Base-by-base conservation (phyloP, 148 eudicot genomes). In the Chenopodium quinoa region DNA sequence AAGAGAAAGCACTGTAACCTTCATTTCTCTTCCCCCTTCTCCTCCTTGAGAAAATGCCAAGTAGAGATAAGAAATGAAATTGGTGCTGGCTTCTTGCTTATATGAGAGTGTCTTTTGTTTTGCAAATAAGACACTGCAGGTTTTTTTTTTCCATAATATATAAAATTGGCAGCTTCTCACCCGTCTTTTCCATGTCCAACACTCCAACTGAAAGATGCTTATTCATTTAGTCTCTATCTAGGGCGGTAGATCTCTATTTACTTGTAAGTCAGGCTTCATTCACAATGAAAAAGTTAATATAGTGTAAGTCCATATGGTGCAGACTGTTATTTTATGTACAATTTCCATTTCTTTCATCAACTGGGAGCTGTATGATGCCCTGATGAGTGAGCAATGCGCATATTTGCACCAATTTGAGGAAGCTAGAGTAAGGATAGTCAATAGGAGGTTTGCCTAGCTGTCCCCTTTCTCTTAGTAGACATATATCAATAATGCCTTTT, bases 1-100 rank as follows among this genome's bases (percentile, higher is more conserved):
- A 44, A 50, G 73, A 46, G 65, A 29, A 3, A 17, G 48, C 12
- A 46, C 0, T 79, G 2, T 1, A 27, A 60, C 12, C 22, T 16
- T 31, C 34, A 29, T 47, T 63, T 62, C 27, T 62, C 11, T 10
- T 22, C 25, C 37, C 32, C 63, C 2, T 23, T 23, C 40, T 9
- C 29, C 22, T 70, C n/a, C 16, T 20, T 75, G 27, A 9, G 23
- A 54, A 47, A 37, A 77, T n/a, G n/a, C 34, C 34, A 40, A 65
- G 34, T 23, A 31, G 50, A 65, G 80, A 22, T 62, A 50, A 52
- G 32, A 31, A 79, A 27, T 48, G 46, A 22, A 47, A 52, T 22
- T 20, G 46, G 63, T 79, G 40, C 27, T 23, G 37, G 80, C 47
- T 69, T 69, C 23, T 78, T 68, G 64, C 32, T 23, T 20, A 54